Conservation (phyloP, 805 yeast genomes). For the Cyberlindnera subsufficiens region DNA sequence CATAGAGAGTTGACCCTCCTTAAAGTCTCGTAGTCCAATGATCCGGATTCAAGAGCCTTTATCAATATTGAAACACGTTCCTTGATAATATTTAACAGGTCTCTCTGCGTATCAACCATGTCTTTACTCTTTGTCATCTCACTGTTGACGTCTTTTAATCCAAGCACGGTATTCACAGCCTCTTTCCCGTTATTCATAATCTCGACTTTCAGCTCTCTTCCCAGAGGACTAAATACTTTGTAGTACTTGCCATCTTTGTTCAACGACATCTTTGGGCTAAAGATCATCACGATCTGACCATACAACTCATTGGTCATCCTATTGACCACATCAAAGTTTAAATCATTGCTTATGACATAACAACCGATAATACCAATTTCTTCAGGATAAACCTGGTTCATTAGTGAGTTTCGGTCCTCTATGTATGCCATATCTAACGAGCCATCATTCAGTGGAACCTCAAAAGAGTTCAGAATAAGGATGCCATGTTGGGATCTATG, state of each 20-base stretch:
- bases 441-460: constrained; percentile 1
- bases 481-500: background rate
- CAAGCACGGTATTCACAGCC: constrained; percentile 9
- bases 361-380: constrained; percentile 11
- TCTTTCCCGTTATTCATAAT: constrained; percentile 7
- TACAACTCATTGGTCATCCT: background rate
- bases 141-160: constrained; percentile 3
- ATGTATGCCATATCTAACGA: constrained; percentile 2
- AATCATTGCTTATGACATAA: constrained; percentile 6
- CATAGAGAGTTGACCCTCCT: constrained; percentile 16
- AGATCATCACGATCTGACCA: constrained; percentile 3
- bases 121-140: constrained; percentile 6
- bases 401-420: constrained; percentile 5
- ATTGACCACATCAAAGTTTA: background rate
- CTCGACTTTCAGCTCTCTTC: constrained; percentile 2
- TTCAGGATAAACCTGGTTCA: constrained; percentile 12
- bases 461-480: constrained; percentile 9
- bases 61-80: constrained; percentile 2
- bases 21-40: constrained; percentile 4
- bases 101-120: constrained; percentile 5
- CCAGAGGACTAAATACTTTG: constrained; percentile 2
- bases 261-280: constrained; percentile 4
- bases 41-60: background rate
- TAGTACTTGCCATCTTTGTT: constrained; percentile 10
- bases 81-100: constrained; percentile 6